A percentile compares a stretch with the other conserved stretches of the same genome.
phyloP scores from a whole-genome alignment of 1,284 basidiomycete species.

The Ganoderma lingzhi region DNA sequence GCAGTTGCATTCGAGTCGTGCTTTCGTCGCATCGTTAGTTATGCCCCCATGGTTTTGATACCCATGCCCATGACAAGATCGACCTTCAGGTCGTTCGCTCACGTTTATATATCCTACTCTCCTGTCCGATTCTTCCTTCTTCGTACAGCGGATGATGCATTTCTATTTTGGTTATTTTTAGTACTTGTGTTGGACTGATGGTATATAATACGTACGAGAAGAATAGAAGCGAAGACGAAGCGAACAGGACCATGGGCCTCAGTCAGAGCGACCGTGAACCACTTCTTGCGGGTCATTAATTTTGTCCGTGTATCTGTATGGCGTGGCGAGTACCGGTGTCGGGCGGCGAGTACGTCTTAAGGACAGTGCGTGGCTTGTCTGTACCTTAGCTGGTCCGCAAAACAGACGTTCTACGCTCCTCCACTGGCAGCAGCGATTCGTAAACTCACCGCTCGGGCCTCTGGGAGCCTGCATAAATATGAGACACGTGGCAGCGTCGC shows the following conservation, averaged over 20 bases:
- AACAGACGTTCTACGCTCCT: too few species aligned
- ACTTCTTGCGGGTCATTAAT: too few species aligned
- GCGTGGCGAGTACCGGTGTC: neutral
- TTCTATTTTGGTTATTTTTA: slow-evolving; percentile 22
- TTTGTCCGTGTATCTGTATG: neutral
- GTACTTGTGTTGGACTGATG: slow-evolving; percentile 24
- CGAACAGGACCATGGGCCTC: slow-evolving; percentile 11
- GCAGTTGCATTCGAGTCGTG: slow-evolving; percentile 35
- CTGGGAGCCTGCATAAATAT: too few species aligned
- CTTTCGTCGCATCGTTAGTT: slow-evolving; percentile 38
- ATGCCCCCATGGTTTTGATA: slow-evolving; percentile 38
- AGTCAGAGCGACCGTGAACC: too few species aligned
- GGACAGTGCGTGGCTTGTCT: too few species aligned
- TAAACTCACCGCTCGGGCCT: too few species aligned
- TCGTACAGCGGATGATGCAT: slow-evolving; percentile 18
- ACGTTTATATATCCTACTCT: slow-evolving; percentile 16
- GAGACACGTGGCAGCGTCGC: too few species aligned
- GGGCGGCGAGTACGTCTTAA: too few species aligned
- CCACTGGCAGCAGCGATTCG: too few species aligned
- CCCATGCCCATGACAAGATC: slow-evolving; percentile 44
- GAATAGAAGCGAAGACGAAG: slow-evolving; percentile 18
- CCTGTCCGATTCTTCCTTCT: neutral
- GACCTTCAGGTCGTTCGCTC: slow-evolving; percentile 43
- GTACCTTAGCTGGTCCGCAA: too few species aligned
- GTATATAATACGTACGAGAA: slow-evolving; percentile 32